Percentiles rank a stretch among this genome's conserved stretches.
phyloP scores from a whole-genome alignment of 2,329 filamentous ascomycete species.

The Plectosphaerella plurivora region DNA sequence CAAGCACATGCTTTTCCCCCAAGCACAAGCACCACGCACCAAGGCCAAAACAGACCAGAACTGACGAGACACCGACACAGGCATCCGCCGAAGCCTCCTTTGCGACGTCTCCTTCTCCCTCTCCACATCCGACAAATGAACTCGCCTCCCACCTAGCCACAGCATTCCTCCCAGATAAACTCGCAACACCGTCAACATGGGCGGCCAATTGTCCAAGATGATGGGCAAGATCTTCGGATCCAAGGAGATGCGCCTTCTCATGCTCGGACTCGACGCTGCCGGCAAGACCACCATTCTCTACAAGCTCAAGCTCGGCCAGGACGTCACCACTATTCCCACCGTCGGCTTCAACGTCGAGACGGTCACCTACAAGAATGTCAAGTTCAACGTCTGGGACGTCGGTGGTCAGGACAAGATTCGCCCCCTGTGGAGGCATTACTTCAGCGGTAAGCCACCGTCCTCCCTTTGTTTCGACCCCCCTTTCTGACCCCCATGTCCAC shows the following conservation, averaged over 20 bases:
- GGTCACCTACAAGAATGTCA: slow-evolving; percentile 99
- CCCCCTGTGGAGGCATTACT: slow-evolving; percentile 5
- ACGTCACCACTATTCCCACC: slow-evolving; percentile 98
- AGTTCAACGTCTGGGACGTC: slow-evolving; percentile 99
- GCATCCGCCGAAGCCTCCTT: neutral
- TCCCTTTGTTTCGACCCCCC: neutral
- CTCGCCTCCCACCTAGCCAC: neutral
- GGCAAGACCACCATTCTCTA: slow-evolving; percentile 99
- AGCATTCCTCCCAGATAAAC: neutral
- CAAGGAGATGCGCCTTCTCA: slow-evolving; percentile 99
- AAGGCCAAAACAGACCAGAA: neutral
- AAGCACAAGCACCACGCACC: neutral
- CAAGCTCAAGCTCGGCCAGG: slow-evolving; percentile 99
- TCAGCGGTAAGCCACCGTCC: neutral
- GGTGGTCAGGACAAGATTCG: slow-evolving; percentile 75
- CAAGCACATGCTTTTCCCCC: neutral
- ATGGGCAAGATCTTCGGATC: slow-evolving; percentile 97
- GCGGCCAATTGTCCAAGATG: slow-evolving; percentile 95
- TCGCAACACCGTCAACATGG: slow-evolving; percentile 53
- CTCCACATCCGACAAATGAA: neutral
- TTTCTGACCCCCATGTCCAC: slow-evolving; percentile 6
- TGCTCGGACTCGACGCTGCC: slow-evolving; percentile 98
- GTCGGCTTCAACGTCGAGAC: slow-evolving; percentile 99
- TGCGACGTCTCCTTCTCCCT: neutral
- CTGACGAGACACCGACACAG: neutral